Evolutionary conservation across 768 basidiomycete species (phyloP).

Genomic region (Serendipita sp.): DNA sequence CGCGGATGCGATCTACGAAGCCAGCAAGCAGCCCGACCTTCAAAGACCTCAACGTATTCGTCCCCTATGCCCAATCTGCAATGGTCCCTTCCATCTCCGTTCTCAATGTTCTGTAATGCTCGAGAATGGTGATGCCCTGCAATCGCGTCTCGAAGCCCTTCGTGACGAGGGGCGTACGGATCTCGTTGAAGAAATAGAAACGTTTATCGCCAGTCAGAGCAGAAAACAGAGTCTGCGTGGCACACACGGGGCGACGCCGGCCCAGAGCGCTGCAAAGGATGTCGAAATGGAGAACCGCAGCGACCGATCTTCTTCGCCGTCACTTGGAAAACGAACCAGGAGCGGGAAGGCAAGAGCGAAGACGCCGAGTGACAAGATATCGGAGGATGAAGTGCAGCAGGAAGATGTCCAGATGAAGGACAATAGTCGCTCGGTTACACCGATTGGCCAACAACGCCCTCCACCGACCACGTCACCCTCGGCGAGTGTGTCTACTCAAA

Average conservation of each 20-base stretch:
- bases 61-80: conserved; percentile 31
- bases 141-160: conserved; percentile 31
- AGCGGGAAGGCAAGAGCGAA: no score
- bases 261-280: background rate
- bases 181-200: background rate
- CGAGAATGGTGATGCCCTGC: conserved; percentile 29
- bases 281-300: background rate
- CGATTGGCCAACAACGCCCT: no score
- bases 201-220: background rate
- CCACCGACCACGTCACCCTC: no score
- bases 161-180: conserved; percentile 14
- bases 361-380: no score
- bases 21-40: background rate
- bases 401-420: no score
- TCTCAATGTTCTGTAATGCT: conserved; percentile 33
- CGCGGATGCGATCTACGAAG: background rate
- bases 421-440: no score
- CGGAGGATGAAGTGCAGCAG: no score
- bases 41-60: background rate
- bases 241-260: background rate
- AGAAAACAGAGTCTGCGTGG: background rate
- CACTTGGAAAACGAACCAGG: no score
- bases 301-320: no score
- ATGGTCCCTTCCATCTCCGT: conserved; percentile 32
- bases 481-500: no score